Base-by-base conservation (phyloP, 2,329 filamentous ascomycete species). In the Xylariaceae sp. region DNA sequence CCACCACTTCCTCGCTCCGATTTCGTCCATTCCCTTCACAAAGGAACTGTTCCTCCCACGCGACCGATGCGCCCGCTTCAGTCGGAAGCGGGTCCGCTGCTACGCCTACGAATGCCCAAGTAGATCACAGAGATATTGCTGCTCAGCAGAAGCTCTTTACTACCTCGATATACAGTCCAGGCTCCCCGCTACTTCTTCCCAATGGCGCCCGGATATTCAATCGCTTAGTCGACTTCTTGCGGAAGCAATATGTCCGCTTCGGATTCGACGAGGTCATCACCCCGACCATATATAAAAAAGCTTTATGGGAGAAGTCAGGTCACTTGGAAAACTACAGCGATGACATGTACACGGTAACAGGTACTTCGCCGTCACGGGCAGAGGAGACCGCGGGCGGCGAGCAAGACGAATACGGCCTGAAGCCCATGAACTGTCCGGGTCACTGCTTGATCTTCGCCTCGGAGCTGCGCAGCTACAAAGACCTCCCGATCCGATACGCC, bases 341-440 rank as follows among this genome's bases (percentile, higher is more conserved):
- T 55, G 87, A 94, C 56, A 94, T 94, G 88, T 94, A 89, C 62
- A 81, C 84, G 38, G 88, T 94, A 18, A 78, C 69, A 9, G 76
- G 78, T 32, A 68, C 72, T 1, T 66, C 72, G 51, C 56, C 62
- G 36, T 47, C 67, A 47, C 53, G 67, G 39, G 62, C 56, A 33
- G 59, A 65, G 9, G 44, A 48, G 17, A 15, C 49, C 35, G 39
- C 55, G 4, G 35, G 33, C 9, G 45, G 41, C 70, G 51, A 56
- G 31, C 48, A 59, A 17, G 53, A 59, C 34, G 57, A 59, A 30
- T 61, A 61, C 18, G 88, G 81, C 12, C 69, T 97, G 36, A 97
- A 97, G 69, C 90, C 90, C 18, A 97, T 97, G 92, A 97, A 97
- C 69, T 98, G 92, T 67, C 92, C 92, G 3, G 88, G 88, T 18